Evolutionary conservation across 1,139 yeast genomes (phyloP).

Genomic region (Saccharomycopsis hybrid): DNA sequence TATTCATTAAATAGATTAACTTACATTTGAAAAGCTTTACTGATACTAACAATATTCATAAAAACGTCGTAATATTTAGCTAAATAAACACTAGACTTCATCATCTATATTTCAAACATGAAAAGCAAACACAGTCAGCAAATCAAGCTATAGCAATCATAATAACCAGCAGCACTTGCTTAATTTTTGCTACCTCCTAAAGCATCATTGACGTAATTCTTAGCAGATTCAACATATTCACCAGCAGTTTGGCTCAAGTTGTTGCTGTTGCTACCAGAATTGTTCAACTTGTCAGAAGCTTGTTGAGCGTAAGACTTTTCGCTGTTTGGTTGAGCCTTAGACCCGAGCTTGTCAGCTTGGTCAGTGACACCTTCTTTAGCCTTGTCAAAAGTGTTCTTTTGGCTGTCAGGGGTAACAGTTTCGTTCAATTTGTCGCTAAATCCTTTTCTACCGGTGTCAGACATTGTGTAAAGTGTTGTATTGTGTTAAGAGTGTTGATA

Average conservation of each 20-base stretch:
- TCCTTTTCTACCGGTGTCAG: constrained; percentile 75
- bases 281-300: constrained; percentile 48
- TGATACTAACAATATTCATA: too few relatives aligned
- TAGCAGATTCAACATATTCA: constrained; percentile 16
- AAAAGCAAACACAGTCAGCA: too few relatives aligned
- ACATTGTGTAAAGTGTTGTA: constrained; percentile 36
- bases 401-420: constrained; percentile 62
- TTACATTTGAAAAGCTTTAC: too few relatives aligned
- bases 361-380: constrained; percentile 69
- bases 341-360: constrained; percentile 57
- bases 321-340: constrained; percentile 50
- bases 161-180: neutral
- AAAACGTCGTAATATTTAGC: too few relatives aligned
- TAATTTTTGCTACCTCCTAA: constrained; percentile 6
- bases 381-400: constrained; percentile 59
- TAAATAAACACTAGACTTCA: too few relatives aligned
- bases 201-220: constrained; percentile 14
- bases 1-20: too few relatives aligned
- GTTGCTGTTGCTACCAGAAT: neutral
- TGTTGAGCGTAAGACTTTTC: constrained; percentile 66
- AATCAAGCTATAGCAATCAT: too few relatives aligned
- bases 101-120: too few relatives aligned
- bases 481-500: neutral
- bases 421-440: constrained; percentile 64
- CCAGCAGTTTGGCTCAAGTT: constrained; percentile 7